Conservation (phyloP, 2,329 filamentous ascomycete species). For the Chrysoporthe cubensis region DNA sequence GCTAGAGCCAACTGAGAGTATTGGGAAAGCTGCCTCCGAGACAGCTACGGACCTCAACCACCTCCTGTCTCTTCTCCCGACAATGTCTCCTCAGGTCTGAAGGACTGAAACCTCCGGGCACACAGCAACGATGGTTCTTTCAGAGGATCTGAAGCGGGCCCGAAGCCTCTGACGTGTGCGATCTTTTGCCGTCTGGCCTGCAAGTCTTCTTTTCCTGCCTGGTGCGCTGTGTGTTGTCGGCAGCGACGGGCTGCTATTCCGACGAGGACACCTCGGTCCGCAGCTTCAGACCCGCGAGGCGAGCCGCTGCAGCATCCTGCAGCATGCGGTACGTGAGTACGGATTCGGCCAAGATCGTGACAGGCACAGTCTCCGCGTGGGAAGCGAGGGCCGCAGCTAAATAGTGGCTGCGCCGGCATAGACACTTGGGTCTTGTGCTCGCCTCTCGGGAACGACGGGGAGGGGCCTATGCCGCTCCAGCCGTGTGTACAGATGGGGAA, state of each 20-base stretch:
- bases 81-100: neutral
- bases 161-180: neutral
- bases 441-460: neutral
- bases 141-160: neutral
- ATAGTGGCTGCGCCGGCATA: neutral
- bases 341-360: neutral
- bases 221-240: neutral
- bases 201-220: no score
- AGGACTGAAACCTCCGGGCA: neutral
- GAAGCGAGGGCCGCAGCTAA: neutral
- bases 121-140: neutral
- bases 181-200: neutral
- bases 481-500: neutral
- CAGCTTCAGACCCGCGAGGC: neutral
- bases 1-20: slow-evolving; percentile 3
- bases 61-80: neutral
- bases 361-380: neutral
- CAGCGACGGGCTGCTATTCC: slow-evolving; percentile 6
- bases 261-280: neutral
- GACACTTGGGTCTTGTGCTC: neutral
- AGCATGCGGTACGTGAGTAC: neutral
- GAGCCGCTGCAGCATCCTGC: neutral
- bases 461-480: neutral
- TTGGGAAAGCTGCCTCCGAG: slow-evolving; percentile 5
- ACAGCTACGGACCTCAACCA: neutral